These are phyloP conservation scores for Rhinocladiella similis DNA, from an alignment of 2,329 filamentous ascomycete genomes.

Conservation along the genomic window DNA sequence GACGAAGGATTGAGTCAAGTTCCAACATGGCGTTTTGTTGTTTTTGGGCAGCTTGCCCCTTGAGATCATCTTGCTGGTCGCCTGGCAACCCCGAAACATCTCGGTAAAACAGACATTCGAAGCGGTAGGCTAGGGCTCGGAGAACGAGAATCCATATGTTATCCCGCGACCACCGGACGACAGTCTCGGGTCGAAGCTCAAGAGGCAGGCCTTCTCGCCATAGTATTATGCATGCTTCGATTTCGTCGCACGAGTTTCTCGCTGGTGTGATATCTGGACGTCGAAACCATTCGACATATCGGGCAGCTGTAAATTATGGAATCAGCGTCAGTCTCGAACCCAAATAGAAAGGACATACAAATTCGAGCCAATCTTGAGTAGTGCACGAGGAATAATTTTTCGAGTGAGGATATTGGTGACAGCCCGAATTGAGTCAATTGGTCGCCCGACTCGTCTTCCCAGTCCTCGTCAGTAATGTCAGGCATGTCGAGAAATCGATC, in stretches of 20 bases:
- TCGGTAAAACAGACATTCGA: neutral
- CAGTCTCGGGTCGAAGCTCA: neutral
- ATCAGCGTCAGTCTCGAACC: too few relatives aligned
- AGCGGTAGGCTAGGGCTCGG: neutral
- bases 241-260: too few relatives aligned
- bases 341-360: too few relatives aligned
- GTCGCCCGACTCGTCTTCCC: neutral
- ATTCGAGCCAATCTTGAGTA: too few relatives aligned
- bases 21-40: neutral
- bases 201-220: neutral
- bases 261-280: too few relatives aligned
- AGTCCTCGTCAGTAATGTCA: neutral
- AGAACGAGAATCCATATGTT: neutral
- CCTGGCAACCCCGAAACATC: neutral
- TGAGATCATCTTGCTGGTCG: neutral
- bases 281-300: too few relatives aligned
- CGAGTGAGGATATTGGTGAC: too few relatives aligned
- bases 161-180: neutral
- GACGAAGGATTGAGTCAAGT: neutral
- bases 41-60: neutral
- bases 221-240: too few relatives aligned
- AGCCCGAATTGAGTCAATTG: too few relatives aligned
- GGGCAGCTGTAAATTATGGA: too few relatives aligned
- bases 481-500: conserved; percentile 1
- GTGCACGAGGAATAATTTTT: too few relatives aligned